These are phyloP conservation scores for Aspergillus eucalypticola DNA, from an alignment of 2,329 filamentous ascomycete species.

Conservation along the genomic window DNA sequence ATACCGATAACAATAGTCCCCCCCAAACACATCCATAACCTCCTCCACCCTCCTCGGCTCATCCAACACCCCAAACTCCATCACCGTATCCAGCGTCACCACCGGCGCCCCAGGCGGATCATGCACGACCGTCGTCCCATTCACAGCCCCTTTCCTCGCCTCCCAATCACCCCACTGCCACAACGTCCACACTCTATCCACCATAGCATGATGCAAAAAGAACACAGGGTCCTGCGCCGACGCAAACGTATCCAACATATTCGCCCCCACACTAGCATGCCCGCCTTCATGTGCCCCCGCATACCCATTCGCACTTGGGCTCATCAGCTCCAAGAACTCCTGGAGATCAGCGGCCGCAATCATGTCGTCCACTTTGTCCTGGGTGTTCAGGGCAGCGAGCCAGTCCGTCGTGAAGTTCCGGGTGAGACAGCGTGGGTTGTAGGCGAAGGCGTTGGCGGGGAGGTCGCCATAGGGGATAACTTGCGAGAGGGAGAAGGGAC, in stretches of 20 bases:
- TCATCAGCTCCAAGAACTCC: conserved; percentile 10
- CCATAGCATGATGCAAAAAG: conserved; percentile 17
- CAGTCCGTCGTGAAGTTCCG: conserved; percentile 10
- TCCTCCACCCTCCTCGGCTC: conserved; percentile 3
- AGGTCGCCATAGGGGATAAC: neutral
- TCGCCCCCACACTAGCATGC: conserved; percentile 8
- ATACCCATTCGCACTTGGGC: conserved; percentile 1
- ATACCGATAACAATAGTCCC: conserved; percentile 14
- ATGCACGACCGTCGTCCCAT: conserved; percentile 13
- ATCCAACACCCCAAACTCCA: conserved; percentile 13
- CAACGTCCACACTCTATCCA: conserved; percentile 16
- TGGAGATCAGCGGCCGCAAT: conserved; percentile 1
- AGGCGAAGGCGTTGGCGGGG: conserved; percentile 4
- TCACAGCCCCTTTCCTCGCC: conserved; percentile 7
- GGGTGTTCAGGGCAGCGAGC: conserved; percentile 4
- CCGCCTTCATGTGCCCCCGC: conserved; percentile 12
- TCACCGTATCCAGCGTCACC: conserved; percentile 11
- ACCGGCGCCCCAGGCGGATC: conserved; percentile 7
- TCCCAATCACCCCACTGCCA: conserved; percentile 11
- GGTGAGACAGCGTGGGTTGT: conserved; percentile 18
- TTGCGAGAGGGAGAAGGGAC: conserved; percentile 5
- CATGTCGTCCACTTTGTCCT: neutral
- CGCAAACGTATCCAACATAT: conserved; percentile 16
- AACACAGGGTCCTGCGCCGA: conserved; percentile 17
- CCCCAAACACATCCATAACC: conserved; percentile 9